These are phyloP conservation scores for Trypanosoma melophagium DNA, from an alignment of 208 protist genomes.

Conservation along the genomic window DNA sequence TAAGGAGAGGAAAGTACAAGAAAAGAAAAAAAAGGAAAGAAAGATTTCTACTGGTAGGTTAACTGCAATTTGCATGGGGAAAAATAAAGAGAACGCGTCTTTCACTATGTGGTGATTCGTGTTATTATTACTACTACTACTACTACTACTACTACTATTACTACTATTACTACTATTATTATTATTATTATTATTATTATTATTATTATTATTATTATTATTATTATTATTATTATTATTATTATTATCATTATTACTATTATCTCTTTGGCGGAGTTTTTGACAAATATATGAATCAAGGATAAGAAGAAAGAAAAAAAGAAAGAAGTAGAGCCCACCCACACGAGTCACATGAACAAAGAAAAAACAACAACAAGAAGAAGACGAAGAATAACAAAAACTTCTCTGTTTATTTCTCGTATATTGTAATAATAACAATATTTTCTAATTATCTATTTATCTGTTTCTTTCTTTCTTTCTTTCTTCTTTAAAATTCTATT, in stretches of 20 bases:
- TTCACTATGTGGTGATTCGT: too few species aligned
- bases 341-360: constrained; percentile 1
- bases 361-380: constrained; percentile 2
- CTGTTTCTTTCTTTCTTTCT: too few species aligned
- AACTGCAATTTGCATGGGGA: too few species aligned
- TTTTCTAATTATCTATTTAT: too few species aligned
- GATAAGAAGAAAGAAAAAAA: neutral
- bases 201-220: neutral
- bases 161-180: neutral
- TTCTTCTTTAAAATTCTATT: too few species aligned
- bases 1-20: too few species aligned
- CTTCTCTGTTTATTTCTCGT: neutral
- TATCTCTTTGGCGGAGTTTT: neutral
- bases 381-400: constrained; percentile 10
- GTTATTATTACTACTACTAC: too few species aligned
- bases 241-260: neutral
- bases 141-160: too few species aligned
- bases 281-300: neutral
- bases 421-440: too few species aligned
- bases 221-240: neutral
- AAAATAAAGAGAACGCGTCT: too few species aligned
- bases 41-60: too few species aligned
- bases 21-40: too few species aligned
- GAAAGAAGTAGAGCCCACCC: neutral
- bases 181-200: neutral